Base-by-base conservation (phyloP, 192 early-diverging fungal species). In the Linnemannia zychae region DNA sequence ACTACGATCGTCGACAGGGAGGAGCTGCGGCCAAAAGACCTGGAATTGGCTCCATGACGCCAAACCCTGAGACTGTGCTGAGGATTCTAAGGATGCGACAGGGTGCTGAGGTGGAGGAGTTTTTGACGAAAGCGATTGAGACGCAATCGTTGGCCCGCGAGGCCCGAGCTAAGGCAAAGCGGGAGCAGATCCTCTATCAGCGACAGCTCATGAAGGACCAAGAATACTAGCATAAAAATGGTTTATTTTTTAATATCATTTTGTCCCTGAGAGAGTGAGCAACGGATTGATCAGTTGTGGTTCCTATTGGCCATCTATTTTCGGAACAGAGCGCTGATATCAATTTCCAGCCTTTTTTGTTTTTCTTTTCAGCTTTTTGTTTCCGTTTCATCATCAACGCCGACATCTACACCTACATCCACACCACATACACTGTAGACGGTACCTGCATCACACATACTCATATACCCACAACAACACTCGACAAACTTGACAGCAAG, bases 61-160 rank as follows among this genome's bases (percentile, higher is more conserved):
- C 90, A 12, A 90, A 81, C 66, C 86, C 84, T 31, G 90, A 91
- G 52, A 87, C 89, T 15, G 81, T 91, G 7, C 48, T 91, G 31
- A 81, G 90, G 71, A 90, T 91, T 31, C 53, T 91, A 60, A 71
- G 90, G 60, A 89, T 90, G 89, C 87, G 89, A 34, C 52, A 71
- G 17, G 90, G 88, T 9, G 87, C 89, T 38, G 57, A 76, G 31
- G 90, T 90, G 28, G 78, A 86, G 7, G 82, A 82, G 9, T 91
- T 90, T 49, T 72, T 91, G 74, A 52, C 16, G 13, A 36, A 72
- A 34, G 81, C 74, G 57, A 80, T 88, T n/a, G 81, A 88, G 13
- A 82, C 75, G 12, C 81, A 80, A 47, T 73, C 77, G 1, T 78
- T 82, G 38, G 76, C 87, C 4, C 38, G 83, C 4, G 74, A 85